Percentiles rank a stretch among this genome's conserved stretches.
Evolutionary conservation across 495 filamentous ascomycete genomes (phyloP).

Genomic region (Pyronema domesticum): DNA sequence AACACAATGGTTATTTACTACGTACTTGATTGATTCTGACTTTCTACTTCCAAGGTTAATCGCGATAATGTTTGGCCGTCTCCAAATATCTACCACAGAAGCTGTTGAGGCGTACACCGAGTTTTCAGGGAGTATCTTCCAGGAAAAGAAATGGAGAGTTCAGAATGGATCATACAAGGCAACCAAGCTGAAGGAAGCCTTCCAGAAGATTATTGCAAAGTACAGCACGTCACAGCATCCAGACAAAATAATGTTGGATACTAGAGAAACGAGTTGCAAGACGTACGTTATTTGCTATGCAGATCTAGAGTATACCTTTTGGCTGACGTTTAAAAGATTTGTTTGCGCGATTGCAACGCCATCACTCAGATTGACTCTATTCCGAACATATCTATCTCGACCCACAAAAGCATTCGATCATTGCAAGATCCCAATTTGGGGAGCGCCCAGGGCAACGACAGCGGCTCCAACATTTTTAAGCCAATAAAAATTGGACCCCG

Average conservation of each 20-base stretch:
- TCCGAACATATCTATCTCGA: constrained; percentile 10
- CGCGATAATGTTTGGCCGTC: constrained; percentile 28
- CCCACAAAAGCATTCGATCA: constrained; percentile 1
- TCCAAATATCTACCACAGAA: constrained; percentile 23
- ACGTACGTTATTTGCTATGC: not conserved
- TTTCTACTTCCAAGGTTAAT: constrained; percentile 17
- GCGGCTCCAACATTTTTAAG: constrained; percentile 30
- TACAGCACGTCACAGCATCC: not conserved
- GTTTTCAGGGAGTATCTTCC: constrained; percentile 22
- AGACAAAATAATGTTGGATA: constrained; percentile 2
- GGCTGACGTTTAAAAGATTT: constrained; percentile 7
- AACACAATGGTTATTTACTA: not conserved
- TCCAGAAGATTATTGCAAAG: constrained; percentile 7
- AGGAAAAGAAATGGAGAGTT: constrained; percentile 3
- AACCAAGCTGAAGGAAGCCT: constrained; percentile 7
- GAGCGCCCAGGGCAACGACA: constrained; percentile 29
- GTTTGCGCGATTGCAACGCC: constrained; percentile 7
- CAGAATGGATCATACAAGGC: constrained; percentile 15
- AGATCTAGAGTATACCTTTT: not conserved
- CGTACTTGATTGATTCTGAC: not conserved
- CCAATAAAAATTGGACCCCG: constrained; percentile 18
- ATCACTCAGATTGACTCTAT: not conserved
- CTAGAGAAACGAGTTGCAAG: not conserved
- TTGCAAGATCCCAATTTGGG: constrained; percentile 27
- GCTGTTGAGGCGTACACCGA: constrained; percentile 21